Evolutionary conservation across 306 rosid species (phyloP).

Genomic region (Prunus mira): DNA sequence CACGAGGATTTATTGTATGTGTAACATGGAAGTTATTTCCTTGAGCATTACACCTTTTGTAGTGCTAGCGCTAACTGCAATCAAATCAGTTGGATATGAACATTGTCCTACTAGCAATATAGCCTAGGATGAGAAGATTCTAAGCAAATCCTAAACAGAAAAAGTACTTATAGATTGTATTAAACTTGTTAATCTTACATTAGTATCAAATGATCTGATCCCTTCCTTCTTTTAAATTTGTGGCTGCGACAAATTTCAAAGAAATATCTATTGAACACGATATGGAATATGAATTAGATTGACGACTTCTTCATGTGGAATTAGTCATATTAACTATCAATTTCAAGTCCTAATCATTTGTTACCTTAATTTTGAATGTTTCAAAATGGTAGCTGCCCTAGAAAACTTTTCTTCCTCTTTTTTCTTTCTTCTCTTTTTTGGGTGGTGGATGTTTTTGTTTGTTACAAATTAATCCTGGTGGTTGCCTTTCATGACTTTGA

Average conservation of each 20-base stretch:
- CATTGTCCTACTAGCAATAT: not conserved
- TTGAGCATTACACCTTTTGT: not conserved
- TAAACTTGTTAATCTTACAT: not conserved
- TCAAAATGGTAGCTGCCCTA: not conserved
- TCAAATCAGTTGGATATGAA: not conserved
- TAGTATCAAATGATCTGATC: not conserved
- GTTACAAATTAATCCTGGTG: not conserved
- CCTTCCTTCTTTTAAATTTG: not conserved
- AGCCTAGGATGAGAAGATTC: not conserved
- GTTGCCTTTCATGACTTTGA: conserved; percentile 11
- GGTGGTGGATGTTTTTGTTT: not conserved
- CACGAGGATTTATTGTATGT: too few relatives aligned
- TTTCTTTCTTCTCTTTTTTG: not conserved
- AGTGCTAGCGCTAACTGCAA: not conserved
- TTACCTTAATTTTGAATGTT: not conserved
- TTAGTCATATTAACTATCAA: conserved; percentile 1
- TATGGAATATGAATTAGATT: not conserved
- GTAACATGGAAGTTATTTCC: too few relatives aligned
- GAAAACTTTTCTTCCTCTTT: not conserved
- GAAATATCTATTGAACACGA: not conserved
- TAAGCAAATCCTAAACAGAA: not conserved
- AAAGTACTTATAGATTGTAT: not conserved
- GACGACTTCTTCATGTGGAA: not conserved
- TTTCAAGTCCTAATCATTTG: not conserved
- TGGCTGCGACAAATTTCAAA: not conserved